Percentiles rank a stretch among this genome's conserved stretches.
These are phyloP conservation scores for Metschnikowia lunata DNA, from an alignment of 805 yeast species.

Conservation along the genomic window DNA sequence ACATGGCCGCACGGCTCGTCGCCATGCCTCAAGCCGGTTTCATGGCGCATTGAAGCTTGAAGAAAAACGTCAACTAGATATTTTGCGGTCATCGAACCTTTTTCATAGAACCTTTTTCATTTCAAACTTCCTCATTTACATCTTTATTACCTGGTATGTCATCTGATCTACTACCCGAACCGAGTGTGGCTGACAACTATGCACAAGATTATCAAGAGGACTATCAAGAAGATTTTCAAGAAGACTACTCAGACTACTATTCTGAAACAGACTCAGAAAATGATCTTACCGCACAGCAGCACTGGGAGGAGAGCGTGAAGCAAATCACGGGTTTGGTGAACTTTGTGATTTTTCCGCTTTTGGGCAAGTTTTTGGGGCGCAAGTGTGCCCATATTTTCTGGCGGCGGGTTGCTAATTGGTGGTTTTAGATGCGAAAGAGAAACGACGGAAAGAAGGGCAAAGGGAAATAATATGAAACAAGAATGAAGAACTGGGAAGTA, in stretches of 20 bases:
- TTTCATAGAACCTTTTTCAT: no score
- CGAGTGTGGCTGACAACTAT: not conserved
- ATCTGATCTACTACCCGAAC: constrained; percentile 5
- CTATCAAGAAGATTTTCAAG: not conserved
- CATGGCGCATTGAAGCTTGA: no score
- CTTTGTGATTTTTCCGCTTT: constrained; percentile 57
- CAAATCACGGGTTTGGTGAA: constrained; percentile 57
- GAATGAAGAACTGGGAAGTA: no score
- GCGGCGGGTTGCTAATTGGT: constrained; percentile 35
- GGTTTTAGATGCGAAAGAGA: constrained; percentile 13
- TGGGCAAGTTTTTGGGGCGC: constrained; percentile 67
- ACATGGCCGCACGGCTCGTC: no score
- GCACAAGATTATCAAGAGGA: no score
- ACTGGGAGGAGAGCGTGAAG: constrained; percentile 66
- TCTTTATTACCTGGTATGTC: not conserved
- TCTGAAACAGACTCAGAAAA: constrained; percentile 17
- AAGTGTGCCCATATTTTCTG: constrained; percentile 35
- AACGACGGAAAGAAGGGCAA: not conserved
- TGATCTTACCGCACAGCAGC: constrained; percentile 52
- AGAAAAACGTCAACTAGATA: no score
- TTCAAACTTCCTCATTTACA: no score
- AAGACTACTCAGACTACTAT: constrained; percentile 10
- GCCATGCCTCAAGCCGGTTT: no score
- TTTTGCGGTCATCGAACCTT: no score
- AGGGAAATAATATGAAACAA: no score